Conservation (phyloP, 225 moss, liverwort and hornwort species). For the Climacium dendroides region DNA sequence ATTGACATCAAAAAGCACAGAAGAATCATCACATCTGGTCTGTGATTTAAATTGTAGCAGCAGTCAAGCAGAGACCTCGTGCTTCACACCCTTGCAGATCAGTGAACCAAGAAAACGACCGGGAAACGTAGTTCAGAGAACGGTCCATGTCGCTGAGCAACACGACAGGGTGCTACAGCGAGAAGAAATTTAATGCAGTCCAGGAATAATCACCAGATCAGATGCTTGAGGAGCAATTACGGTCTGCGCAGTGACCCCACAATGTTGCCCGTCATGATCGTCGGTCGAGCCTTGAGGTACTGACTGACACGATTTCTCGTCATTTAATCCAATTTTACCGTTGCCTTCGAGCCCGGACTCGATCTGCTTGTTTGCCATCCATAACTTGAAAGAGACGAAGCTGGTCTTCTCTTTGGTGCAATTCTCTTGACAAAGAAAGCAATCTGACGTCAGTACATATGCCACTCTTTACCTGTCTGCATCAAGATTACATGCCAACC, state of each 20-base stretch:
- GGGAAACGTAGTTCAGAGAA: background rate
- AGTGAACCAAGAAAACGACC: background rate
- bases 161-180: background rate
- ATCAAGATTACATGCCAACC: background rate
- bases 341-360: background rate
- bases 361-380: conserved; percentile 33
- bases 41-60: background rate
- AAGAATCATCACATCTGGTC: background rate
- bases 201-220: conserved; percentile 3
- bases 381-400: conserved; percentile 40
- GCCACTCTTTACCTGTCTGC: background rate
- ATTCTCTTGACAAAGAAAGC: background rate
- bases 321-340: background rate
- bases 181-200: background rate
- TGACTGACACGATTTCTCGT: background rate
- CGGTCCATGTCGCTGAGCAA: background rate
- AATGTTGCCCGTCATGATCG: background rate
- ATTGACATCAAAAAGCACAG: background rate
- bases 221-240: background rate
- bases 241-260: background rate
- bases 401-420: conserved; percentile 24
- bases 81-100: background rate
- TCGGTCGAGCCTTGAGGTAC: background rate
- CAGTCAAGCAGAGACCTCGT: background rate
- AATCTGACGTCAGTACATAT: background rate